Conservation (phyloP, 805 yeast species). For the Metschnikowia sp. region DNA sequence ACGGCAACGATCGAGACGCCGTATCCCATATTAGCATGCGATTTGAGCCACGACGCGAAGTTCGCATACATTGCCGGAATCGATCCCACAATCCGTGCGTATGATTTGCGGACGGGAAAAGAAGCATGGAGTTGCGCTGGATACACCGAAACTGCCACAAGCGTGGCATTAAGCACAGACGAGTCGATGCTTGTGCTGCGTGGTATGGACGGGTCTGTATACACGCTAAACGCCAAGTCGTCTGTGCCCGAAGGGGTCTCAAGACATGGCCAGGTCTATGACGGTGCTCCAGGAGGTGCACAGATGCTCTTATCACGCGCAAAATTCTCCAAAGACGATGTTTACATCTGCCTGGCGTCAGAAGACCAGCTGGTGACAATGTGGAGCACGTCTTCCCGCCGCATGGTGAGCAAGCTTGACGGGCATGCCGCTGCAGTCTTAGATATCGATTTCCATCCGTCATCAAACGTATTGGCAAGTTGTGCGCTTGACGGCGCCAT, state of each 20-base stretch:
- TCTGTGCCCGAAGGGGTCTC: conserved; percentile 37
- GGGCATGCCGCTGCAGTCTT: conserved; percentile 65
- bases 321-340: conserved; percentile 40
- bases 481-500: conserved; percentile 56
- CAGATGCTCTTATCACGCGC: conserved; percentile 54
- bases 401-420: conserved; percentile 43
- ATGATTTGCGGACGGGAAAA: conserved; percentile 48
- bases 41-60: conserved; percentile 35
- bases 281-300: conserved; percentile 53
- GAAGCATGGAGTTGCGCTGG: conserved; percentile 46
- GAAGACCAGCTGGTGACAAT: conserved; percentile 54
- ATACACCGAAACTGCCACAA: conserved; percentile 53
- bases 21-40: conserved; percentile 56
- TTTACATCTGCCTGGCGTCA: conserved; percentile 54
- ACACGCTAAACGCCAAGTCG: conserved; percentile 53
- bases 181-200: conserved; percentile 48
- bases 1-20: conserved; percentile 40
- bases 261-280: conserved; percentile 47
- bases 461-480: conserved; percentile 39
- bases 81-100: conserved; percentile 59
- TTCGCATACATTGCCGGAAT: conserved; percentile 60
- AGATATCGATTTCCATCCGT: conserved; percentile 56
- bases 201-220: conserved; percentile 54
- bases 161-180: conserved; percentile 47
- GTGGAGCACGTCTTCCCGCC: conserved; percentile 58